phyloP scores from a whole-genome alignment of 2,329 filamentous ascomycete genomes.

The Coniochaeta hoffmannii region DNA sequence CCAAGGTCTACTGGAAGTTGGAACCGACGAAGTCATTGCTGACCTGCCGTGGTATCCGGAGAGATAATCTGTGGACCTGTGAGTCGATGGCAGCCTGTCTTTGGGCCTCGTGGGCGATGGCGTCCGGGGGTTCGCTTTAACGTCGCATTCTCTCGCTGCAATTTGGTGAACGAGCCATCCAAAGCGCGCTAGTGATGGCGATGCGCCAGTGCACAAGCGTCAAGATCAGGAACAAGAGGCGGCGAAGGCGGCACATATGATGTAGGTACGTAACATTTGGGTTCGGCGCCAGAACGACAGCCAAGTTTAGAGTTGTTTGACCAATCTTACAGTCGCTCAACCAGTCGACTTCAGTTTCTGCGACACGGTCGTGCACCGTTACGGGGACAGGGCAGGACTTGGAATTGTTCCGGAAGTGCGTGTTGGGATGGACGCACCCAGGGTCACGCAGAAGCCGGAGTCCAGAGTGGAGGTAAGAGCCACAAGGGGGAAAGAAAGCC shows the following conservation, averaged over 20 bases:
- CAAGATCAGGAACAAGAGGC: too few relatives aligned
- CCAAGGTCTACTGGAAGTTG: not conserved
- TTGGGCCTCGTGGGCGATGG: not conserved
- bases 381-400: not conserved
- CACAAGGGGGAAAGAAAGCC: not conserved
- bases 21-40: not conserved
- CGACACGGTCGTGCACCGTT: not conserved
- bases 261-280: not conserved
- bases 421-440: not conserved
- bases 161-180: not conserved
- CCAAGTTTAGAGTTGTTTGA: too few relatives aligned
- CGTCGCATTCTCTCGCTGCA: not conserved
- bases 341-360: not conserved
- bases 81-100: not conserved
- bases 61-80: not conserved
- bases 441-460: not conserved
- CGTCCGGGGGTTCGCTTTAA: not conserved
- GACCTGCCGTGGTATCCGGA: not conserved
- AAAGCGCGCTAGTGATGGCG: not conserved
- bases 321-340: not conserved
- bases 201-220: not conserved
- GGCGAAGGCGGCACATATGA: too few relatives aligned
- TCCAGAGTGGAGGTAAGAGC: not conserved
- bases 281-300: not conserved
- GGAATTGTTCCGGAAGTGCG: not conserved